These are phyloP conservation scores for Verticillium isaacii DNA, from an alignment of 2,329 filamentous ascomycete species.

Conservation along the genomic window DNA sequence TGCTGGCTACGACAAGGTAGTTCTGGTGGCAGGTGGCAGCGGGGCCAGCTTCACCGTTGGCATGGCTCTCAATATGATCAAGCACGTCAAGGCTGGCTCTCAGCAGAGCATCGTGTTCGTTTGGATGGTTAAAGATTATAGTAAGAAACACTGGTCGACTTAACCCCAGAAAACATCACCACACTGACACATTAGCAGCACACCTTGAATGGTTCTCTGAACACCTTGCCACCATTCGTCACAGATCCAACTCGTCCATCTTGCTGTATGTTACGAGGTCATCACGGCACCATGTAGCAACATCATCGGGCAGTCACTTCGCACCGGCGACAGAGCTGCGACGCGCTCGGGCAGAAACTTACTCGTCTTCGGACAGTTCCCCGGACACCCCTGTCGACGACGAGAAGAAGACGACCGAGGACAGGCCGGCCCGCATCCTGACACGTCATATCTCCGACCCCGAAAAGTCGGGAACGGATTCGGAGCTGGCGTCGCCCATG, in stretches of 20 bases:
- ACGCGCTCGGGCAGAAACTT: neutral
- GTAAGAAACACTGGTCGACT: slow-evolving; percentile 19
- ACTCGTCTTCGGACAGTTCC: neutral
- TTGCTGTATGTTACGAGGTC: slow-evolving; percentile 29
- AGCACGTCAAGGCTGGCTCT: slow-evolving; percentile 13
- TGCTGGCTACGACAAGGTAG: slow-evolving; percentile 14
- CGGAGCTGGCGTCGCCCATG: slow-evolving; percentile 8
- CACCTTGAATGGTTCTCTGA: slow-evolving; percentile 31
- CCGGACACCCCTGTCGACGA: neutral
- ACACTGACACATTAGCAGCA: slow-evolving; percentile 16
- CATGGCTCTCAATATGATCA: slow-evolving; percentile 30
- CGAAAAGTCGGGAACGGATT: slow-evolving; percentile 16
- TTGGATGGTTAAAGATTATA: slow-evolving; percentile 31
- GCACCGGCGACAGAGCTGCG: neutral
- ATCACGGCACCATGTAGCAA: neutral
- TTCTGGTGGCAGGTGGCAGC: slow-evolving; percentile 35
- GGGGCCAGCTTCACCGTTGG: slow-evolving; percentile 53
- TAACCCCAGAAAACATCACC: neutral
- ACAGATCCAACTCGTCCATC: slow-evolving; percentile 22
- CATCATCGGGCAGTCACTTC: slow-evolving; percentile 6
- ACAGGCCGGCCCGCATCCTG: slow-evolving; percentile 6
- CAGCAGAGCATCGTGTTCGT: slow-evolving; percentile 29
- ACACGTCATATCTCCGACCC: slow-evolving; percentile 10
- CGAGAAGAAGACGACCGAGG: slow-evolving; percentile 3
- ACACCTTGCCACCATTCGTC: slow-evolving; percentile 25